Evolutionary conservation across 306 rosid genomes (phyloP), one percentile per base, ranked within the genome.

Genomic region (Pyrus pyrifolia): DNA sequence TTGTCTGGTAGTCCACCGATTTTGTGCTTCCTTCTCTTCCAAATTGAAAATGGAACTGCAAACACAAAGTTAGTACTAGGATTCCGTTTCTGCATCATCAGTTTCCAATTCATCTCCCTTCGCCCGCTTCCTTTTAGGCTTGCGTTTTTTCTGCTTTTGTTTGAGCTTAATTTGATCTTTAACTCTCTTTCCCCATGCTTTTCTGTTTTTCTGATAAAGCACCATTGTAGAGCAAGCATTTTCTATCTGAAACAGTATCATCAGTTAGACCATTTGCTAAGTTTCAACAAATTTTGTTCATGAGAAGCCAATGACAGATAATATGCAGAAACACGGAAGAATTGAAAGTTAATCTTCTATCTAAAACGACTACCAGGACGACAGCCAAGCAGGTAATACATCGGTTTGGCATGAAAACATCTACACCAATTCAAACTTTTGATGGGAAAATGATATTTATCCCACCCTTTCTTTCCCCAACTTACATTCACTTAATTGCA

Each of bases 151-250:
- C 81, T 84, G 93, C 81, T 95, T 95, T 80, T 80, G 79, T 78
- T 89, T 87, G 44, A 81, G 78, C 78, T 83, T 87, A 30, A 17
- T 65, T 59, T 89, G 89, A 78, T 87, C 90, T 87, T 92, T 90
- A 4, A 72, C 73, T 52, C 78, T 82, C 85, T 77, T 95, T 78
- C 92, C 99, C 99, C 99, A 95, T 70, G 77, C 87, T 80, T 71
- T 88, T 76, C 84, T 85, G 72, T 87, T 88, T 78, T 81, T 89
- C 87, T 89, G 96, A 83, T 92, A 95, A 71, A 95, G 99, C 77
- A 92, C 57, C 99, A 95, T 95, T 3, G 97, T 97, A 12, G 97
- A 91, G 6, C 97, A 92, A 66, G 97, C 97, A 83, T 95, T 97
- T 38, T 95, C 89, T 76, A 92, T 68, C 98, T 95, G 86, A 59